Evolutionary conservation across 768 basidiomycete genomes (phyloP).

Genomic region (Rhodotorula taiwanensis): DNA sequence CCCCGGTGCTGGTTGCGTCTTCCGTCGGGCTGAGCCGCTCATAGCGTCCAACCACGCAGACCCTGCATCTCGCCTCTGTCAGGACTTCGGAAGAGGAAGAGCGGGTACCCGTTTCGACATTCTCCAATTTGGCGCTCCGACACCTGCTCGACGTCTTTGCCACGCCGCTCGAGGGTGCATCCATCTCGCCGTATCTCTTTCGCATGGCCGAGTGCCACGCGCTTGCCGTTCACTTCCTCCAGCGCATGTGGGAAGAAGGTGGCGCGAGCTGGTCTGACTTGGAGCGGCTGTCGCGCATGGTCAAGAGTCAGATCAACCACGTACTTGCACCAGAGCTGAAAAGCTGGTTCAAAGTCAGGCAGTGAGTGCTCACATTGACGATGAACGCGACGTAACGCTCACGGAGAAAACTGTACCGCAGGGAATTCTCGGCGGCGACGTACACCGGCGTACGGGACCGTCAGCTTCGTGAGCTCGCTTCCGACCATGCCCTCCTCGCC

Average conservation of each 20-base stretch:
- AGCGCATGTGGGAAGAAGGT: constrained; percentile 89
- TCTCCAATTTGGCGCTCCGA: constrained; percentile 78
- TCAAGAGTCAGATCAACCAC: constrained; percentile 76
- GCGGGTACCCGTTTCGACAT: constrained; percentile 59
- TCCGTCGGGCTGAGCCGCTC: no score
- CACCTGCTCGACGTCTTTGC: constrained; percentile 77
- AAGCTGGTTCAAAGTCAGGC: constrained; percentile 76
- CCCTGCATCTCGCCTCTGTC: no score
- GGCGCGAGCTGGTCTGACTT: constrained; percentile 70
- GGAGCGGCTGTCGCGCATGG: constrained; percentile 65
- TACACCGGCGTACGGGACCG: constrained; percentile 58
- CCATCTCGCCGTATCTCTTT: constrained; percentile 81
- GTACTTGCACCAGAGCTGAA: constrained; percentile 64
- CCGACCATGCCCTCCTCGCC: constrained; percentile 76
- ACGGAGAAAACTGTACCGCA: background rate
- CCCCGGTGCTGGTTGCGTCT: no score
- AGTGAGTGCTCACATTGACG: constrained; percentile 30
- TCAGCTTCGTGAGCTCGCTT: constrained; percentile 82
- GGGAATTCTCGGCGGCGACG: constrained; percentile 19
- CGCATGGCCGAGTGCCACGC: constrained; percentile 74
- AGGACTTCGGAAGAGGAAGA: no score
- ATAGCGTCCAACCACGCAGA: no score
- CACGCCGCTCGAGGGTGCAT: constrained; percentile 49
- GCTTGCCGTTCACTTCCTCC: constrained; percentile 74
- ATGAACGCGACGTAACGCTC: background rate